These are phyloP conservation scores for Colletotrichum coccodes DNA, from an alignment of 2,329 filamentous ascomycete species.

Conservation along the genomic window DNA sequence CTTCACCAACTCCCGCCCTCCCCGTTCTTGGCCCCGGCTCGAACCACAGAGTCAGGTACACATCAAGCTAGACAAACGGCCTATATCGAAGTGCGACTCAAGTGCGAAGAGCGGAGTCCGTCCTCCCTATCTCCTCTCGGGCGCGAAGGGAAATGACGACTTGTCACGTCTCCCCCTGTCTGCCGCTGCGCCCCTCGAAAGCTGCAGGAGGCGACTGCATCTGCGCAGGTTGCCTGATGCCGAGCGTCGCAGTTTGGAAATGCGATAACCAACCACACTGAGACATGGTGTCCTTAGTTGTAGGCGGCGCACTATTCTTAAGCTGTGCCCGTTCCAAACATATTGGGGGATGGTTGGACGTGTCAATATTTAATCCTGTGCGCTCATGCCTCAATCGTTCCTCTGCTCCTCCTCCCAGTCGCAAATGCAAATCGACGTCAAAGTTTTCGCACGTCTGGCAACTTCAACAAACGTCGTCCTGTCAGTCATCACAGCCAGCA, in stretches of 20 bases:
- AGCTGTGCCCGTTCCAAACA: background rate
- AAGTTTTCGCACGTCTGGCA: too few relatives aligned
- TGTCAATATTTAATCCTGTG: too few relatives aligned
- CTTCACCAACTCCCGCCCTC: too few relatives aligned
- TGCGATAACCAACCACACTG: background rate
- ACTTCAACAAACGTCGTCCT: too few relatives aligned
- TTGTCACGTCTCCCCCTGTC: background rate
- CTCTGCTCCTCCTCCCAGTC: too few relatives aligned
- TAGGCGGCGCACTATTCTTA: too few relatives aligned
- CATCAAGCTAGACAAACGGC: background rate
- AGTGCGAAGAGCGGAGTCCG: background rate
- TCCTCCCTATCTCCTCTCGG: background rate
- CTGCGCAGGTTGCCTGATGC: background rate
- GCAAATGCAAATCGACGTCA: too few relatives aligned
- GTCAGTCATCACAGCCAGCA: too few relatives aligned
- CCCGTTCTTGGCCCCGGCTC: too few relatives aligned
- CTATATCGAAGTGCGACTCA: background rate
- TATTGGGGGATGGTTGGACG: background rate
- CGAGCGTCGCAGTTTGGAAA: background rate
- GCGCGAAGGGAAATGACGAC: background rate
- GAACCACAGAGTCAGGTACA: background rate
- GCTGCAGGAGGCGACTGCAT: background rate
- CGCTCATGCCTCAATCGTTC: too few relatives aligned
- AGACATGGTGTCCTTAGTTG: background rate
- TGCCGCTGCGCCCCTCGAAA: background rate